These are phyloP conservation scores for Brassica cretica DNA, from an alignment of 345 rosid genomes.

Conservation along the genomic window DNA sequence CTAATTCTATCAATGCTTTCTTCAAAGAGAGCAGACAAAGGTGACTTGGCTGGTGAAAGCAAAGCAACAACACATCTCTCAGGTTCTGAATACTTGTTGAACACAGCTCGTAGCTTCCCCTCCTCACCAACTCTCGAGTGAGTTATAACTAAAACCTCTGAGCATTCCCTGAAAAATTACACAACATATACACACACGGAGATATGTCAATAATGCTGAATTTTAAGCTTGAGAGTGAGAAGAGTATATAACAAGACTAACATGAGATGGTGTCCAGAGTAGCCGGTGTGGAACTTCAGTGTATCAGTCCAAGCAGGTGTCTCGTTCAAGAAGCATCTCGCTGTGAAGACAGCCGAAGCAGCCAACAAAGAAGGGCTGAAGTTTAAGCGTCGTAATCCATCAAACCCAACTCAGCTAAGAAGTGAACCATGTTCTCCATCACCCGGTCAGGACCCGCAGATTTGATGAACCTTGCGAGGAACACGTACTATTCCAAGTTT, in stretches of 20 bases:
- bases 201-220: not conserved
- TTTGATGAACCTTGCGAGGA: conserved; percentile 82
- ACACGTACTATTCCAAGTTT: conserved; percentile 71
- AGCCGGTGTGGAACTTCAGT: conserved; percentile 71
- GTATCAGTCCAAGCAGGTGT: conserved; percentile 71
- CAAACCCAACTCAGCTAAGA: conserved; percentile 79
- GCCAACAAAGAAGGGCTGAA: conserved; percentile 78
- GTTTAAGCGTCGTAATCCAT: conserved; percentile 56
- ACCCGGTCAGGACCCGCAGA: conserved; percentile 62
- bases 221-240: not conserved
- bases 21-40: conserved; percentile 41
- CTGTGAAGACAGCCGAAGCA: conserved; percentile 94
- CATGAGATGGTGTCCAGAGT: conserved; percentile 61
- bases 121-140: conserved; percentile 53
- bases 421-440: conserved; percentile 78
- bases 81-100: conserved; percentile 57
- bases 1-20: not conserved
- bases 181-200: not conserved
- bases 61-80: conserved; percentile 56
- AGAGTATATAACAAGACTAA: conserved; percentile 25
- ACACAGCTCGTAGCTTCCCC: conserved; percentile 52
- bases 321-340: conserved; percentile 61
- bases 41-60: conserved; percentile 56
- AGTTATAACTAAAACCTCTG: conserved; percentile 50
- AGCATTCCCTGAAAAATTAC: conserved; percentile 60